Evolutionary conservation across 768 basidiomycete genomes (phyloP).

Genomic region (Trametes villosa): DNA sequence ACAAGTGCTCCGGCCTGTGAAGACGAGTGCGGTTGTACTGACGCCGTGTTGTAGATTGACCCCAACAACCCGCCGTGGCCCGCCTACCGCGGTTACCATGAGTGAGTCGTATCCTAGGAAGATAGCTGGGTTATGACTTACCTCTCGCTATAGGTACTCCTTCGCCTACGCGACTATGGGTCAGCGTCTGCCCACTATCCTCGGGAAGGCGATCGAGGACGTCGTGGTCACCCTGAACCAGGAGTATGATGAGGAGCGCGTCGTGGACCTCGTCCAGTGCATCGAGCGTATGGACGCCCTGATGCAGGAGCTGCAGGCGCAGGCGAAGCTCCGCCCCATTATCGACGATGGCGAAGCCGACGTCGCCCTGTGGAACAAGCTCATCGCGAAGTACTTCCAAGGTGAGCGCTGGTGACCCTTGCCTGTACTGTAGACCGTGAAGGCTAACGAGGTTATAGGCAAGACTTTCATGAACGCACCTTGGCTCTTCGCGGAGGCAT

Average conservation of each 20-base stretch:
- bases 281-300: conserved; percentile 90
- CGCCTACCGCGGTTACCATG: conserved; percentile 72
- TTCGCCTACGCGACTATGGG: conserved; percentile 96
- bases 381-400: conserved; percentile 93
- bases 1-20: neutral
- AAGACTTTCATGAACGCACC: conserved; percentile 96
- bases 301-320: conserved; percentile 85
- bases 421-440: neutral
- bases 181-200: conserved; percentile 91
- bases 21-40: neutral
- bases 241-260: conserved; percentile 77
- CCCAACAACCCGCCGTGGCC: conserved; percentile 87
- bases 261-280: conserved; percentile 83
- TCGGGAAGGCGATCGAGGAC: conserved; percentile 96
- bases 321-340: conserved; percentile 84
- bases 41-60: conserved; percentile 53
- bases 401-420: conserved; percentile 45
- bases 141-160: conserved; percentile 62
- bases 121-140: neutral
- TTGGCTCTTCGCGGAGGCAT: conserved; percentile 95
- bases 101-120: conserved; percentile 7
- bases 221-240: conserved; percentile 87
- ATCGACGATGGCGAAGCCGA: conserved; percentile 91
- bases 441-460: conserved; percentile 42
- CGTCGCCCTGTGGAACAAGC: conserved; percentile 96